Evolutionary conservation across 768 basidiomycete genomes (phyloP).

Genomic region (Naganishia vaughanmartiniae): DNA sequence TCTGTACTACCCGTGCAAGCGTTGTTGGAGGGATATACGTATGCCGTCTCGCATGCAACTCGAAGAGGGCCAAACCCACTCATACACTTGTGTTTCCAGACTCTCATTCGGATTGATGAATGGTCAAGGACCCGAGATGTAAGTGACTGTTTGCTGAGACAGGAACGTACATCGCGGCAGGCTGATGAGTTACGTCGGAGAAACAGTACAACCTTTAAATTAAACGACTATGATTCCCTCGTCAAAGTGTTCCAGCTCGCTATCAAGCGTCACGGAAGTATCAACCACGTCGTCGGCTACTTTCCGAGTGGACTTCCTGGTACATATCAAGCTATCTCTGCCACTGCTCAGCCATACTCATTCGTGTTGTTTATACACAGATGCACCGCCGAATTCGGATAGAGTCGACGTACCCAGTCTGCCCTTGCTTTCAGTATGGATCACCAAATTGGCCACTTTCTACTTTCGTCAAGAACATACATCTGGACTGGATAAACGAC

Average conservation of each 20-base stretch:
- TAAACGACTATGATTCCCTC: not conserved
- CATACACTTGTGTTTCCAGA: not conserved
- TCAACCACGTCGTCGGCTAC: conserved; percentile 7
- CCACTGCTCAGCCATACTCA: not conserved
- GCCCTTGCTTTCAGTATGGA: conserved; percentile 3
- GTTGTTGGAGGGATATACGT: not conserved
- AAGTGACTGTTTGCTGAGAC: not conserved
- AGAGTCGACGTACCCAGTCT: not conserved
- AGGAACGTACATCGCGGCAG: not conserved
- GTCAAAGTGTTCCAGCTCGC: conserved; percentile 13
- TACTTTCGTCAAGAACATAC: conserved; percentile 6
- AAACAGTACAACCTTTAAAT: not conserved
- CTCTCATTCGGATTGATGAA: not conserved
- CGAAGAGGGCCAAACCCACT: not conserved
- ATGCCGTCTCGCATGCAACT: not conserved
- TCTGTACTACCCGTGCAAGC: not conserved
- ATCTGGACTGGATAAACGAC: not conserved
- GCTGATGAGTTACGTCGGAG: not conserved
- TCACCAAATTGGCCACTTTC: conserved; percentile 20
- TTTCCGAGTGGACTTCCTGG: not conserved
- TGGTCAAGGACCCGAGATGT: not conserved
- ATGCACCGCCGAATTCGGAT: not conserved
- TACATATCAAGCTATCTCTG: not conserved
- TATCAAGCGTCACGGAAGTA: conserved; percentile 3
- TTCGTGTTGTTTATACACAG: not conserved